Base-by-base conservation (phyloP, 2,329 filamentous ascomycete species). In the Teratosphaeria pseudoeucalypti region DNA sequence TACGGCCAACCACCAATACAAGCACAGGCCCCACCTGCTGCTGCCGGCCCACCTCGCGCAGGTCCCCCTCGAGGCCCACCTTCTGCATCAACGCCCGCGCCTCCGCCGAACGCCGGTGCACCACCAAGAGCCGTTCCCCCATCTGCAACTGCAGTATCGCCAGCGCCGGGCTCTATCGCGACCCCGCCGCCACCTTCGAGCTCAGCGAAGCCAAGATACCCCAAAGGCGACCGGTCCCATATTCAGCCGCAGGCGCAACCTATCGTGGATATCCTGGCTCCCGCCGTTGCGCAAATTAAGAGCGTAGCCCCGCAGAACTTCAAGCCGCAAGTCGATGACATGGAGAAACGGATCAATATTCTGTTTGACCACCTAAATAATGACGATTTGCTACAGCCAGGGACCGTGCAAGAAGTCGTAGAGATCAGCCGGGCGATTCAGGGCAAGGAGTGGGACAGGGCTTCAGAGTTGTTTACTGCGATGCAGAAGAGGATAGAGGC, bases 351-450 rank as follows among this genome's bases (percentile, higher is more conserved):
- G 32, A 81, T 99, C 61, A 67, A 89, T 68, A 86, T 96, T 56
- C 79, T 99, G n/a, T 97, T 96, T 72, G 92, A 99, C 71, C 91
- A 96, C 73, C 80, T 99, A 54, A 99, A 97, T 81, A 97, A 97
- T 66, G 88, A 92, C 70, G 92, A 97, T 70, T 79, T 96, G 49
- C 80, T 97, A 58, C 89, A 88, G 76, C 83, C 88, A 1, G 86
- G 89, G 68, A 96, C 88, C 0, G 82, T 92, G 56, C 79, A 83
- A 62, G 80, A 86, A 70, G 78, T 92, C 67, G 79, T 80, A 9
- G 77, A 85, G 67, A 76, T 91, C 34, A 70, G 72, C 26, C 68
- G 68, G 58, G 69, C 72, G 52, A 66, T 80, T 12, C 70, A 76
- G 54, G 66, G 64, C 11, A 74, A 73, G 61, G 71, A 79, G 23